phyloP scores from a whole-genome alignment of 371 early-diverging fungal species.

The Dichotomocladium elegans region DNA sequence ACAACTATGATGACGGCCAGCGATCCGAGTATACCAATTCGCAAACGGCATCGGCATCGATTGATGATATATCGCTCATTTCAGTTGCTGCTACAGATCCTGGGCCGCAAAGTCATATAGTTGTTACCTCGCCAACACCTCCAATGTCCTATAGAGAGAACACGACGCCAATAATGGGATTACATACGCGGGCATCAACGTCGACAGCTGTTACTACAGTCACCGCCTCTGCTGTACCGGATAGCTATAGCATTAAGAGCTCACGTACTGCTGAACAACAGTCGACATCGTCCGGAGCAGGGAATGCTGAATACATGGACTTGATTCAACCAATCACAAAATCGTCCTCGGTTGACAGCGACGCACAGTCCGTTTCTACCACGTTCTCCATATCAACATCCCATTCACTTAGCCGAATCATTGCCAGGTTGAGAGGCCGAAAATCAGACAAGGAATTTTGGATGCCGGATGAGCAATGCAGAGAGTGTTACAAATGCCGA shows the following conservation, averaged over 20 bases:
- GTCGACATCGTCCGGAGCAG: not conserved
- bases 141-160: slow-evolving; percentile 16
- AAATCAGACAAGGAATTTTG: slow-evolving; percentile 72
- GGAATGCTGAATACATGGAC: too few relatives aligned
- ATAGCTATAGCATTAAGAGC: not conserved
- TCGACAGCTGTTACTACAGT: slow-evolving; percentile 16
- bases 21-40: too few relatives aligned
- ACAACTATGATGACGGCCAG: not conserved
- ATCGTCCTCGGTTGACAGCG: slow-evolving; percentile 46
- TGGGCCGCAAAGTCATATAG: slow-evolving; percentile 6
- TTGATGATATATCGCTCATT: too few relatives aligned
- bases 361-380: slow-evolving; percentile 51
- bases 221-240: slow-evolving; percentile 12
- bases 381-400: slow-evolving; percentile 53
- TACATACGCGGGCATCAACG: slow-evolving; percentile 6
- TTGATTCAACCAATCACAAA: slow-evolving; percentile 29
- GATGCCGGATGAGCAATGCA: slow-evolving; percentile 84
- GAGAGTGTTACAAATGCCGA: slow-evolving; percentile 83
- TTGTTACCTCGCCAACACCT: slow-evolving; percentile 21
- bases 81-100: not conserved
- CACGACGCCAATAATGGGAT: not conserved
- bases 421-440: slow-evolving; percentile 59
- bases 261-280: not conserved
- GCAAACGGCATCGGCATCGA: too few relatives aligned
- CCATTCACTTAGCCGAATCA: slow-evolving; percentile 54